Percentiles rank a stretch among this genome's conserved stretches.
These are phyloP conservation scores for Plasmodium fragile DNA, from an alignment of 169 alveolate genomes.

Conservation along the genomic window DNA sequence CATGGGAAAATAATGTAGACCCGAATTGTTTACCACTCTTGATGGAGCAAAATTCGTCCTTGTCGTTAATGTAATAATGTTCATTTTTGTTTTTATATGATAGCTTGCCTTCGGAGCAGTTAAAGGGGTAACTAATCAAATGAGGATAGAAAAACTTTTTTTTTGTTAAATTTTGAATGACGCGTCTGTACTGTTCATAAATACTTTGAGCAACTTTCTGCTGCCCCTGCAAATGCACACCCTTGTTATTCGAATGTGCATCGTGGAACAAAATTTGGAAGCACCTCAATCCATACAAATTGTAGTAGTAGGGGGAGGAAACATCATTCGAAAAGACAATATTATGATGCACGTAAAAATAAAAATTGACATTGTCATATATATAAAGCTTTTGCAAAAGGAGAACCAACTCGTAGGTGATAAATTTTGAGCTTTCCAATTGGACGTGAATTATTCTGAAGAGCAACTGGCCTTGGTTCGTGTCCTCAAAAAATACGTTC, in stretches of 20 bases:
- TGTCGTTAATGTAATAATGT: conserved; percentile 34
- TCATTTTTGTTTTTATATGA: conserved; percentile 36
- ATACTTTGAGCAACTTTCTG: not conserved
- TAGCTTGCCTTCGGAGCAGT: conserved; percentile 20
- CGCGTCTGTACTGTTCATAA: conserved; percentile 7
- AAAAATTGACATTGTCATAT: conserved; percentile 60
- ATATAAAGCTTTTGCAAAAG: conserved; percentile 52
- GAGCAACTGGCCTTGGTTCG: conserved; percentile 25
- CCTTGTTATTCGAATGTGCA: not conserved
- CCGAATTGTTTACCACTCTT: conserved; percentile 24
- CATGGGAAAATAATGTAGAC: conserved; percentile 13
- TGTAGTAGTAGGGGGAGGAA: conserved; percentile 34
- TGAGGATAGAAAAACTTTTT: conserved; percentile 5
- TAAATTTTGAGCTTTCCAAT: conserved; percentile 18
- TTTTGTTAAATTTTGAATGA: conserved; percentile 26
- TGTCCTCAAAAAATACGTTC: conserved; percentile 25
- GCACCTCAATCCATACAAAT: conserved; percentile 29
- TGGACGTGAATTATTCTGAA: conserved; percentile 11
- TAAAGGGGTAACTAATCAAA: conserved; percentile 30
- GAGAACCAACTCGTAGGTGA: conserved; percentile 40
- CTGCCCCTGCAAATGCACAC: not conserved
- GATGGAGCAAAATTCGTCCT: conserved; percentile 46
- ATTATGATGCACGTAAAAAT: conserved; percentile 37
- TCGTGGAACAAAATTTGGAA: conserved; percentile 58
- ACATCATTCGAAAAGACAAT: conserved; percentile 27